A percentile compares a stretch with the other conserved stretches of the same genome.
Conservation (phyloP, 768 basidiomycete species). For the Suillus clintonianus region DNA sequence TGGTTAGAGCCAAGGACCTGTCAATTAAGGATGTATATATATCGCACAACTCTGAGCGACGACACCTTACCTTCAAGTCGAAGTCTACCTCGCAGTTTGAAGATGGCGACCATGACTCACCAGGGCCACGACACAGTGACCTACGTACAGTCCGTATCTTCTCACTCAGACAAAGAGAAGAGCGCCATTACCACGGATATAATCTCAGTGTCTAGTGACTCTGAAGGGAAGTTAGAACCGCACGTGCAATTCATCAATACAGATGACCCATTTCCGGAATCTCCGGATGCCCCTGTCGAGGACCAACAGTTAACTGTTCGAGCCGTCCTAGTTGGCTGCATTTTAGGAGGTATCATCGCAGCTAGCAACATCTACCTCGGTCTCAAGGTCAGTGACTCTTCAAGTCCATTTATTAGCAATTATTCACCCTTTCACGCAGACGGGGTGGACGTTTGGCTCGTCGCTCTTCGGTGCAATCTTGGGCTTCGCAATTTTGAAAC, state of each 20-base stretch:
- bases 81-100: background rate
- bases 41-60: background rate
- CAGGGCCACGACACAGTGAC: background rate
- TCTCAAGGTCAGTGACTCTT: slow-evolving; percentile 38
- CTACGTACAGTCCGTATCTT: background rate
- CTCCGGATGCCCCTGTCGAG: slow-evolving; percentile 43
- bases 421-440: slow-evolving; percentile 17
- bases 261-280: slow-evolving; percentile 49
- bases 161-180: background rate
- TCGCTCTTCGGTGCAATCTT: slow-evolving; percentile 48
- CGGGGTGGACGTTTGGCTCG: slow-evolving; percentile 65
- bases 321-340: slow-evolving; percentile 47
- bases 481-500: slow-evolving; percentile 55
- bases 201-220: background rate
- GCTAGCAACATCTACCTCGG: slow-evolving; percentile 68
- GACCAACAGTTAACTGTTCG: slow-evolving; percentile 52
- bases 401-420: background rate
- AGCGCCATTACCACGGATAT: background rate
- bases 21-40: background rate
- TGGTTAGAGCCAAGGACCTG: background rate
- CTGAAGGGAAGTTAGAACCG: background rate
- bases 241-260: slow-evolving; percentile 7
- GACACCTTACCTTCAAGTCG: background rate
- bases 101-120: background rate
- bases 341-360: slow-evolving; percentile 54